Evolutionary conservation across 306 rosid species (phyloP).

Genomic region (Vachellia collinsii): DNA sequence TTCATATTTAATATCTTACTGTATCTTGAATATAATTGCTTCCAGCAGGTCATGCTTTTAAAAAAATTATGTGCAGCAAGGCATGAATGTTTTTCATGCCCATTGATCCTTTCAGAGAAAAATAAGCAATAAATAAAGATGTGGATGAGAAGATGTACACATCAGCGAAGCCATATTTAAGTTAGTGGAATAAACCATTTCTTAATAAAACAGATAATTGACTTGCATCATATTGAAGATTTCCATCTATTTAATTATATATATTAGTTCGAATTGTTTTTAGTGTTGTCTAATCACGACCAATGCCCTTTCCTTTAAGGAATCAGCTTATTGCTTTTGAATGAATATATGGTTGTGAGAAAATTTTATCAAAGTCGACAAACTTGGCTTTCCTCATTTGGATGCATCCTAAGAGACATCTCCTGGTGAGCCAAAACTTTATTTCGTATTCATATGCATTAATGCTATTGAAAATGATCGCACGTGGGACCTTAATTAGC

Average conservation of each 20-base stretch:
- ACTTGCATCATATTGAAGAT: slow-evolving; percentile 27
- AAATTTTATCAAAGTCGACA: slow-evolving; percentile 26
- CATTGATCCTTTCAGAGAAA: not conserved
- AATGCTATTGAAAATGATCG: slow-evolving; percentile 28
- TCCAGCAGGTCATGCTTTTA: too few species aligned
- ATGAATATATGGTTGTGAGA: slow-evolving; percentile 42
- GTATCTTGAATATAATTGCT: too few species aligned
- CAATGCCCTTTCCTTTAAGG: slow-evolving; percentile 32
- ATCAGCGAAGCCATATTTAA: slow-evolving; percentile 1
- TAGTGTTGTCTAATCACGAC: slow-evolving; percentile 86
- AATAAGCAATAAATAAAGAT: not conserved
- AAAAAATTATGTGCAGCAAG: not conserved
- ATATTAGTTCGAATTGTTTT: slow-evolving; percentile 25
- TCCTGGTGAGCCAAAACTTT: slow-evolving; percentile 56
- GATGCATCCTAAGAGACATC: slow-evolving; percentile 50
- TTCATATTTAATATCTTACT: too few species aligned
- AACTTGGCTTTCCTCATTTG: slow-evolving; percentile 43
- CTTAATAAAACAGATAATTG: slow-evolving; percentile 30
- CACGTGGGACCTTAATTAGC: slow-evolving; percentile 60
- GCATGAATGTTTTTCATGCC: not conserved
- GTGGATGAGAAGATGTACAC: not conserved
- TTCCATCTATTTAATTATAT: not conserved
- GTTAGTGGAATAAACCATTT: slow-evolving; percentile 67
- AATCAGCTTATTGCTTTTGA: slow-evolving; percentile 14
- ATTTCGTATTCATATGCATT: slow-evolving; percentile 35